These are phyloP conservation scores for Symbiodinium pilosum DNA, from an alignment of 73 alveolate genomes.

Conservation along the genomic window DNA sequence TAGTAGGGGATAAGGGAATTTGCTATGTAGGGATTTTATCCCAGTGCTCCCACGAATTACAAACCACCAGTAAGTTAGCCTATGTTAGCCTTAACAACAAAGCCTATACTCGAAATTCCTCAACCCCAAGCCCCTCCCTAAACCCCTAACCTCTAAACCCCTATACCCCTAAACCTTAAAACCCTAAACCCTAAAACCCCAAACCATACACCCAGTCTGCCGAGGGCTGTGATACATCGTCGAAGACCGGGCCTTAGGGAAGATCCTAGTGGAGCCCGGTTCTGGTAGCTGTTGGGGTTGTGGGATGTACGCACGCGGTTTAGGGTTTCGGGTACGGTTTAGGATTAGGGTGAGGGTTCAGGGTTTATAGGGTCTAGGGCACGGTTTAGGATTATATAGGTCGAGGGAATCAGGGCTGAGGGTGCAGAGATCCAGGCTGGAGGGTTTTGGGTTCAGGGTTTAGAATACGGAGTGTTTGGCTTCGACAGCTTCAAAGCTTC, in stretches of 20 bases:
- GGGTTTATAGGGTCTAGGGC: too few relatives aligned
- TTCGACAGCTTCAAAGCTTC: too few relatives aligned
- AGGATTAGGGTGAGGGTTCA: too few relatives aligned
- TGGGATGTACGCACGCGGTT: background rate
- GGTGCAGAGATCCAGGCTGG: too few relatives aligned
- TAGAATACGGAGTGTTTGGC: too few relatives aligned
- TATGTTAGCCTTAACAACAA: background rate
- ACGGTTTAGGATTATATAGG: too few relatives aligned
- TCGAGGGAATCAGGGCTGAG: too few relatives aligned
- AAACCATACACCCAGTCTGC: background rate
- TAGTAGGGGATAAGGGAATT: too few relatives aligned
- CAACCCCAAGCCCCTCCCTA: background rate
- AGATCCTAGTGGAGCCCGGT: background rate
- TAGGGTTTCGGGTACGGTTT: background rate
- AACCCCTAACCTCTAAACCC: background rate
- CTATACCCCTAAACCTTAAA: background rate
- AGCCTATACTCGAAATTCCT: background rate
- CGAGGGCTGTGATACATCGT: background rate
- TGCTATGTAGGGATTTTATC: too few relatives aligned
- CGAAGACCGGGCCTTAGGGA: background rate
- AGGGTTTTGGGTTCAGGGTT: background rate
- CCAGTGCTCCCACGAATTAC: too few relatives aligned
- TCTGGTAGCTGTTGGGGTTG: background rate
- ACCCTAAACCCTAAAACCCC: background rate
- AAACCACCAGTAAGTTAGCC: too few relatives aligned